Conservation (phyloP, 768 basidiomycete species). For the Leucocoprinus leucothites region DNA sequence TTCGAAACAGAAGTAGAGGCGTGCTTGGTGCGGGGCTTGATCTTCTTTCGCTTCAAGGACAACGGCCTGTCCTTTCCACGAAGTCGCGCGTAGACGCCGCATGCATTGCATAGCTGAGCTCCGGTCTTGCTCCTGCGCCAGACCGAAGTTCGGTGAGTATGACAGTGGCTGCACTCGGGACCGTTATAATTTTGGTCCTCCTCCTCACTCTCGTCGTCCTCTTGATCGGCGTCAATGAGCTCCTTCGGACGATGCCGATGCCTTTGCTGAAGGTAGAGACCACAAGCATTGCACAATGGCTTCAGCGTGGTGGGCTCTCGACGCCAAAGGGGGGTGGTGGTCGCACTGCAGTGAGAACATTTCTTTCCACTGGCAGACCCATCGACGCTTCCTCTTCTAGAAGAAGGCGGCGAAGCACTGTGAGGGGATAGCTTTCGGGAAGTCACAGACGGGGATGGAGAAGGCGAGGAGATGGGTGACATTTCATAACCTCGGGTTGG, state of each 20-base stretch:
- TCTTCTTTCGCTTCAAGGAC: slow-evolving; percentile 42
- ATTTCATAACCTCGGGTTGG: slow-evolving; percentile 21
- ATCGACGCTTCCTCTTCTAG: slow-evolving; percentile 27
- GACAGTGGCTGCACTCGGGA: slow-evolving; percentile 48
- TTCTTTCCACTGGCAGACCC: slow-evolving; percentile 30
- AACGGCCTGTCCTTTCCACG: slow-evolving; percentile 45
- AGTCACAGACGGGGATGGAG: slow-evolving; percentile 23
- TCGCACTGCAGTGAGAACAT: slow-evolving; percentile 46
- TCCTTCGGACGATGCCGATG: slow-evolving; percentile 45
- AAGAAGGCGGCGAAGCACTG: slow-evolving; percentile 20
- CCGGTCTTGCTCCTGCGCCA: slow-evolving; percentile 50
- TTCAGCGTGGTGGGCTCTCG: slow-evolving; percentile 42
- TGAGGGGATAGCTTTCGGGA: slow-evolving; percentile 19
- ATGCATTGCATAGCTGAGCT: slow-evolving; percentile 48
- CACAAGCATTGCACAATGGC: slow-evolving; percentile 46
- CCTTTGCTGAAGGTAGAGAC: slow-evolving; percentile 44
- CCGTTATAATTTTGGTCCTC: slow-evolving; percentile 38
- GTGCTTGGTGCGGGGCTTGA: slow-evolving; percentile 48
- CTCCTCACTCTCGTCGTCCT: slow-evolving; percentile 36
- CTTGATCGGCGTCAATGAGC: slow-evolving; percentile 45
- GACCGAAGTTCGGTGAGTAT: slow-evolving; percentile 46
- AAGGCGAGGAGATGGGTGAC: slow-evolving; percentile 32
- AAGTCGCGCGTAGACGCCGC: slow-evolving; percentile 45
- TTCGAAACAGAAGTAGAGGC: slow-evolving; percentile 1
- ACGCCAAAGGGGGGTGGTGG: slow-evolving; percentile 47